Conservation (phyloP, 2,329 filamentous ascomycete genomes). For the Curvularia sp. region DNA sequence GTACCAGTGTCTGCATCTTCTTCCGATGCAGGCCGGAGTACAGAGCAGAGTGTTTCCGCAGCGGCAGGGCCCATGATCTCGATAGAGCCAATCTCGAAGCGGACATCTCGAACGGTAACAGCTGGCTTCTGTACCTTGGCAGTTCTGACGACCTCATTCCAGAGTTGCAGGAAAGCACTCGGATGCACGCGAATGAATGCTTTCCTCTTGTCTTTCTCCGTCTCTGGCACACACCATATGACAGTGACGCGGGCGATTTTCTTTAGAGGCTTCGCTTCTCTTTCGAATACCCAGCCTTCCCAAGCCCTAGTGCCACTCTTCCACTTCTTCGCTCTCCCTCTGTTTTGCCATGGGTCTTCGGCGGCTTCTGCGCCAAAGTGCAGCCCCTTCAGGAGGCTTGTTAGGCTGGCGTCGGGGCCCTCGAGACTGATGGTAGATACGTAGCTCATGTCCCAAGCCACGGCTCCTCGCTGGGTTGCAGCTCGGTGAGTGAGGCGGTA, state of each 20-base stretch:
- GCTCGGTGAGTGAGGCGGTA: constrained; percentile 88
- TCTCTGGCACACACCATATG: constrained; percentile 68
- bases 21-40: constrained; percentile 67
- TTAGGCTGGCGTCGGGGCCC: constrained; percentile 69
- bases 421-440: constrained; percentile 84
- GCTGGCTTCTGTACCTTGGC: constrained; percentile 67
- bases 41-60: constrained; percentile 76
- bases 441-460: constrained; percentile 95
- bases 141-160: constrained; percentile 66
- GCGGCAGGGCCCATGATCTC: constrained; percentile 76
- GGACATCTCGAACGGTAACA: constrained; percentile 71
- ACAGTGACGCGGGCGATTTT: constrained; percentile 75
- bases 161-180: constrained; percentile 75
- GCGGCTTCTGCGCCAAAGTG: constrained; percentile 60
- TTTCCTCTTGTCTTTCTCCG: constrained; percentile 54
- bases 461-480: constrained; percentile 74
- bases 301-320: constrained; percentile 66
- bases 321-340: constrained; percentile 72
- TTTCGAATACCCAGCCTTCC: constrained; percentile 65
- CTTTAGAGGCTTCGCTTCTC: constrained; percentile 58
- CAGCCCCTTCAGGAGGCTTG: constrained; percentile 70
- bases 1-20: constrained; percentile 35
- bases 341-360: constrained; percentile 63
- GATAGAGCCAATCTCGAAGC: constrained; percentile 76
- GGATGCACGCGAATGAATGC: constrained; percentile 82